These are phyloP conservation scores for Lentinula aciculospora DNA, from an alignment of 768 basidiomycete genomes.

Conservation along the genomic window DNA sequence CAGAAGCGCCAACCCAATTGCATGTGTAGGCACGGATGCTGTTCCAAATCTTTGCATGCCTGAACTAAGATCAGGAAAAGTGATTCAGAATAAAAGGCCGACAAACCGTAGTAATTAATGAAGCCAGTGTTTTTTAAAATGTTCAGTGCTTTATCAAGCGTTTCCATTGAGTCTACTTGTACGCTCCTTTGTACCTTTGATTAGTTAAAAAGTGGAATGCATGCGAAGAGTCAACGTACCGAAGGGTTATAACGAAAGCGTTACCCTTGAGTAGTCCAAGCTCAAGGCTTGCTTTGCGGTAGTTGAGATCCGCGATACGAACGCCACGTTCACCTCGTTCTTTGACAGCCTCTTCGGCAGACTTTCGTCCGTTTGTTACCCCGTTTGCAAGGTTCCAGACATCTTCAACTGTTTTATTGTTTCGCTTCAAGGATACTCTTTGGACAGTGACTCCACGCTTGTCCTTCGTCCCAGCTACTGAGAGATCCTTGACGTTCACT, in stretches of 20 bases:
- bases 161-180: constrained; percentile 66
- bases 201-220: not conserved
- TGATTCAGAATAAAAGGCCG: not conserved
- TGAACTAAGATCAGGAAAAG: constrained; percentile 22
- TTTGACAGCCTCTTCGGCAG: constrained; percentile 49
- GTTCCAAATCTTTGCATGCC: constrained; percentile 99
- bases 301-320: constrained; percentile 82
- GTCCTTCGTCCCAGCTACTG: constrained; percentile 95
- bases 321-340: constrained; percentile 87
- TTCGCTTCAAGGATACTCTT: constrained; percentile 75
- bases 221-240: constrained; percentile 42
- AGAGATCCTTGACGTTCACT: constrained; percentile 72
- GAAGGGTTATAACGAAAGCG: constrained; percentile 87
- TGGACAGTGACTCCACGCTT: constrained; percentile 97
- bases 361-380: constrained; percentile 45
- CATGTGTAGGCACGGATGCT: constrained; percentile 91
- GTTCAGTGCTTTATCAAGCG: constrained; percentile 68
- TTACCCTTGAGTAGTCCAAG: constrained; percentile 97
- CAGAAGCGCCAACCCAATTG: constrained; percentile 87
- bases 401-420: constrained; percentile 72
- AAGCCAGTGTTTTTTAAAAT: constrained; percentile 83
- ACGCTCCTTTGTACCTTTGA: constrained; percentile 64
- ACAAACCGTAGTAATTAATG: constrained; percentile 93
- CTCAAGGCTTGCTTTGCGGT: constrained; percentile 77
- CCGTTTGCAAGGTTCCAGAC: constrained; percentile 83